These are phyloP conservation scores for Termitomyces titanicus DNA, from an alignment of 768 basidiomycete species.

Conservation along the genomic window DNA sequence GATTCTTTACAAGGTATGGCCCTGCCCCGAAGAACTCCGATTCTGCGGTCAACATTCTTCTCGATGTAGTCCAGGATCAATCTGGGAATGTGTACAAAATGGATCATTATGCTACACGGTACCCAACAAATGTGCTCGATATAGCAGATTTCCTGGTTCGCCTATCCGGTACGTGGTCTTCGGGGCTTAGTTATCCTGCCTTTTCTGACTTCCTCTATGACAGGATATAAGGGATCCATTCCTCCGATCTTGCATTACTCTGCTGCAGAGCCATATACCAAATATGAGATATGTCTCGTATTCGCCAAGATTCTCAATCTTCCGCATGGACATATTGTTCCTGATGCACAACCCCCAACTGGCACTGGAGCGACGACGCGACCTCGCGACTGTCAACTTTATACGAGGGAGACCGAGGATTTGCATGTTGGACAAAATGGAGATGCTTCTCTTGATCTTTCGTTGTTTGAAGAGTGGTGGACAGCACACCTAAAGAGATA, in stretches of 20 bases:
- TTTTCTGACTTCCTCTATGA: not conserved
- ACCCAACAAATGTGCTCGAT: conserved; percentile 88
- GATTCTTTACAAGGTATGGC: conserved; percentile 64
- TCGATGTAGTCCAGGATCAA: conserved; percentile 85
- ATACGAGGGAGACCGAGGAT: conserved; percentile 70
- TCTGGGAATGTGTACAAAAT: conserved; percentile 89
- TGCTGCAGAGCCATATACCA: conserved; percentile 77
- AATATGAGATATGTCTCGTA: conserved; percentile 87
- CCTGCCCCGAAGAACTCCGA: conserved; percentile 82
- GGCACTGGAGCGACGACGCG: conserved; percentile 66
- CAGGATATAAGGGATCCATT: conserved; percentile 38
- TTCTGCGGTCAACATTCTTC: conserved; percentile 82
- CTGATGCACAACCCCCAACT: conserved; percentile 65
- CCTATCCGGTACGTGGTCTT: conserved; percentile 49
- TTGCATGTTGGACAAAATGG: conserved; percentile 37
- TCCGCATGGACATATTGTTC: conserved; percentile 70
- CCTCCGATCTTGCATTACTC: conserved; percentile 87
- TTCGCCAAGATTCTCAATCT: conserved; percentile 70
- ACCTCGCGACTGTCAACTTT: conserved; percentile 78
- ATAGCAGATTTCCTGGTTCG: conserved; percentile 83
- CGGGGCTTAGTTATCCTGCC: not conserved
- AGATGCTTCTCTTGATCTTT: conserved; percentile 52
- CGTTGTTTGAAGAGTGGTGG: conserved; percentile 89
- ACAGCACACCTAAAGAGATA: conserved; percentile 36
- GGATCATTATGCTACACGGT: conserved; percentile 93